Base-by-base conservation (phyloP, 768 basidiomycete species). In the Boletus subparvulus region DNA sequence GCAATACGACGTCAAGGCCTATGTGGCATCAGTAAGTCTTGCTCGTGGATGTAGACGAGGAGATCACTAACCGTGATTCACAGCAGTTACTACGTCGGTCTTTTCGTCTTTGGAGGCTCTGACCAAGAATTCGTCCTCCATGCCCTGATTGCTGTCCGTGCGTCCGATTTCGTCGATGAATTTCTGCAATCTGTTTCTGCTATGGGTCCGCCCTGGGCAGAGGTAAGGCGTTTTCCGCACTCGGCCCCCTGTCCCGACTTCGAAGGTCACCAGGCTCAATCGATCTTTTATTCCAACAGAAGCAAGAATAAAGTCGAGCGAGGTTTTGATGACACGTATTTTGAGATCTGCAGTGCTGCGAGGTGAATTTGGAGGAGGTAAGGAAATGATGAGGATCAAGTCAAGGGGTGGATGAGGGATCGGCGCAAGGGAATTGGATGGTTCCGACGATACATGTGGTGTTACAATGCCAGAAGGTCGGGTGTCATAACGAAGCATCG, bases 21-120 rank as follows among this genome's bases (percentile, higher is more conserved):
- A 62, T 11, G 51, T 50, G 12, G 35, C 28, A 26, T 50, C 37
- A 42, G 30, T 26, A 49, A 48, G 50, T 21, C 40, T 24, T 44
- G 37, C 12, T 14, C 19, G 47, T 28, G 17, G 17, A 21, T 3
- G 52, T 36, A 44, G 28, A 37, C 10, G n/a, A 42, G 17, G 16
- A 33, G 9, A 41, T 44, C 32, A 57, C 76, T 48, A 51, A 87
- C 92, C 93, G 65, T 96, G 88, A 70, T 99, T 99, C 55, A 98
- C 92, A n/a, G 95, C 97, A 12, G 95, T 96, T 24, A 98, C 94
- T 17, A 99, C 96, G 71, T 97, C 96, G 28, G 92, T 92, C 74
- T 94, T 92, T 73, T 98, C 95, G 17, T 98, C 95, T 68, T 88
- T 88, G 56, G 84, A 84, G 14, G 85, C 85, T 57, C 85, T 78